Base-by-base conservation (phyloP, 2,329 filamentous ascomycete species). In the Chrysoporthe cubensis region DNA sequence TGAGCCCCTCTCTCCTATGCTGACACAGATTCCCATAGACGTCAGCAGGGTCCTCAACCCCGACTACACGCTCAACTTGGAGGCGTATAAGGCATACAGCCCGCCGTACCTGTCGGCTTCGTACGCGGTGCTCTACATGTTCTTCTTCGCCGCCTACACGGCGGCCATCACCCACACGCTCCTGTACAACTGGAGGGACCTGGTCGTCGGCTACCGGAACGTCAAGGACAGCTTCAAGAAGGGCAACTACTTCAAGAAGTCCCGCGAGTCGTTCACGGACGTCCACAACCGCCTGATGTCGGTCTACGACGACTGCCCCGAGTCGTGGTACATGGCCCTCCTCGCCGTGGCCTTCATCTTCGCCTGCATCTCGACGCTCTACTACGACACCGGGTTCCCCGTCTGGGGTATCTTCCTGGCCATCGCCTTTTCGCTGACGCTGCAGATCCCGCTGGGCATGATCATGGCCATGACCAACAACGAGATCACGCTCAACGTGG, bases 111-210 rank as follows among this genome's bases (percentile, higher is more conserved):
- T 76, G 43, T 67, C 70, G 37, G 72, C 75, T 8, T 66, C 59
- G 14, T 70, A 64, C 11, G n/a, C 44, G 3, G 50, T 69, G 7
- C 48, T 83, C n/a, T 87, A 87, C 76, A 78, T 84, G 70, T 84
- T 83, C 74, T 87, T 85, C 76, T 87, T 87, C 66, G 83, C 80
- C 62, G 82, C 85, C 42, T 87, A 87, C 71, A 79, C 85, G 0
- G 82, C 84, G 21, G 83, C 81, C 0, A 74, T 87, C 18, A 82
- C 82, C 4, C 85, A 87, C 65, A 81, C 83, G 34, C 72, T 76
- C 21, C 78, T 87, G 1, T 87, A 86, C 74, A 83, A 87, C 72
- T 80, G 84, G 4, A 79, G 81, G 63, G 84, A 87, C 71, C 83
- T 87, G 50, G 72, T 73, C 8, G 80, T 82, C 65, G 84, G 84